phyloP scores from a whole-genome alignment of 306 rosid species.

The Dryas drummondii region DNA sequence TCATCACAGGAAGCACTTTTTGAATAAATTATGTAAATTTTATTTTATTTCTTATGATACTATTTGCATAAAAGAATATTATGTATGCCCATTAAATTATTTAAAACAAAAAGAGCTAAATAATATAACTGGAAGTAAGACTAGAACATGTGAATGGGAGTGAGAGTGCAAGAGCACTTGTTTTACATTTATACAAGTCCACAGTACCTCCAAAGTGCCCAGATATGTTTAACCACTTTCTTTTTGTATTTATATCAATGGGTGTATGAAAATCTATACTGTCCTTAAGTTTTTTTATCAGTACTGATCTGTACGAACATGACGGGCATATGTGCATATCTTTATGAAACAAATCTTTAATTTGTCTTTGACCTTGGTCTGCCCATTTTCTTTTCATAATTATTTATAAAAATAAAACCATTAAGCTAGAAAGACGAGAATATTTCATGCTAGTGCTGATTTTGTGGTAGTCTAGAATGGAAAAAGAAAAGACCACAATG shows the following conservation, averaged over 20 bases:
- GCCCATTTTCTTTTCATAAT: too few relatives aligned
- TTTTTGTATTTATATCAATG: background rate
- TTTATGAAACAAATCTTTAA: background rate
- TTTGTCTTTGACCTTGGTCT: background rate
- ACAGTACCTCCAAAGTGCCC: background rate
- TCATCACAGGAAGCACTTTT: background rate
- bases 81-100: background rate
- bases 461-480: background rate
- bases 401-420: background rate
- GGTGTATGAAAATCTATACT: background rate
- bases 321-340: background rate
- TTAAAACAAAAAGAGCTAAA: background rate
- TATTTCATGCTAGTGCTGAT: background rate
- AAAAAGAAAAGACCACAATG: background rate
- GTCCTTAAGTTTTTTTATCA: background rate
- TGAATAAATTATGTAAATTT: background rate
- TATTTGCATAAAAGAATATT: background rate
- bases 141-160: conserved; percentile 5
- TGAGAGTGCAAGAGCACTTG: background rate
- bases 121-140: background rate
- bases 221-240: background rate
- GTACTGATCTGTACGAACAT: background rate
- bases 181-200: background rate
- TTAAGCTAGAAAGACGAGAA: background rate
- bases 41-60: background rate